Percentiles rank a stretch among this genome's conserved stretches.
Evolutionary conservation across 768 basidiomycete genomes (phyloP).

Genomic region (Sistotremastrum niveocremeum): DNA sequence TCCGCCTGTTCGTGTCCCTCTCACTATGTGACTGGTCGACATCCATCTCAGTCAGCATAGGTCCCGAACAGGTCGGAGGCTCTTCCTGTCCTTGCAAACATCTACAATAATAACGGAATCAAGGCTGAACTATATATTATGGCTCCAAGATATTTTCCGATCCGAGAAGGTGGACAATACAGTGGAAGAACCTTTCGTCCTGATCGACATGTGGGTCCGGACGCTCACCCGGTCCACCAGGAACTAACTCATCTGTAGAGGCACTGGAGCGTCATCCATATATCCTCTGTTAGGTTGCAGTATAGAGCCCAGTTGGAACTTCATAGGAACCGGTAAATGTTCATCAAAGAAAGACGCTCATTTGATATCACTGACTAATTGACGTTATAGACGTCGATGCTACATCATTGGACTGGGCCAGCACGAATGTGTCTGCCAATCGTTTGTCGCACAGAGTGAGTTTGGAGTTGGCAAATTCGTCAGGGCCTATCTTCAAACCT

Average conservation of each 20-base stretch:
- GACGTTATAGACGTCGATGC: slow-evolving; percentile 52
- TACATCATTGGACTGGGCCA: slow-evolving; percentile 42
- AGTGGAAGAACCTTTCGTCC: slow-evolving; percentile 21
- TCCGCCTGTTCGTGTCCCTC: slow-evolving; percentile 52
- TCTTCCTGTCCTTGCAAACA: background rate
- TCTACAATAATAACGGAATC: background rate
- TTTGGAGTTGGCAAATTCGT: slow-evolving; percentile 25
- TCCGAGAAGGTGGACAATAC: slow-evolving; percentile 4
- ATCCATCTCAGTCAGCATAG: slow-evolving; percentile 20
- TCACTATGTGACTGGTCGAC: background rate
- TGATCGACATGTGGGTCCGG: slow-evolving; percentile 60
- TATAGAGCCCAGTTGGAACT: slow-evolving; percentile 36
- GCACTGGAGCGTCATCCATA: slow-evolving; percentile 84
- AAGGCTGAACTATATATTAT: slow-evolving; percentile 74
- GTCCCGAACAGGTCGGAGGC: slow-evolving; percentile 59
- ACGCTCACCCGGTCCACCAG: background rate
- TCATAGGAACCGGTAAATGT: slow-evolving; percentile 54
- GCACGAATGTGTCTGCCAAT: slow-evolving; percentile 45
- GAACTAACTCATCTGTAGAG: slow-evolving; percentile 28
- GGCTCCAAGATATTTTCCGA: slow-evolving; percentile 62
- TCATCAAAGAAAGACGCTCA: background rate
- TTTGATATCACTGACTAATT: background rate
- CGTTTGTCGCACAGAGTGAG: slow-evolving; percentile 35
- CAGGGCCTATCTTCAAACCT: slow-evolving; percentile 34
- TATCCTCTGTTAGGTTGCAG: slow-evolving; percentile 69